A percentile compares a stretch with the other conserved stretches of the same genome.
Conservation (phyloP, 1,284 basidiomycete species). For the Heterobasidion annosum region DNA sequence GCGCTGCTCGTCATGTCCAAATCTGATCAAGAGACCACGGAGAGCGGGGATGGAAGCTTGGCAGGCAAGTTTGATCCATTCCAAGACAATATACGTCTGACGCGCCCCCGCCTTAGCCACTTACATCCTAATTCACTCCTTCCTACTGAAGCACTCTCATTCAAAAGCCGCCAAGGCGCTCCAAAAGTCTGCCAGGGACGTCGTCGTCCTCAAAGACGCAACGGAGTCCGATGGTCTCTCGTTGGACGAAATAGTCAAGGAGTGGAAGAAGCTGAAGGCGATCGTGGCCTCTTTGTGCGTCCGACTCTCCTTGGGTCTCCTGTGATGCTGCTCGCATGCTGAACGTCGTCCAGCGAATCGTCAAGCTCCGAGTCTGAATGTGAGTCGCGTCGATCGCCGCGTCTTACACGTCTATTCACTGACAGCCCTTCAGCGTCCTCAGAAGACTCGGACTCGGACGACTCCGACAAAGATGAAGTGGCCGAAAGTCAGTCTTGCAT, state of each 20-base stretch:
- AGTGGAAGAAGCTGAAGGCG: conserved; percentile 41
- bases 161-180: conserved; percentile 51
- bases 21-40: neutral
- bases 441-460: conserved; percentile 4
- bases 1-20: neutral
- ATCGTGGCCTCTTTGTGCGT: conserved; percentile 6
- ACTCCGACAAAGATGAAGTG: neutral
- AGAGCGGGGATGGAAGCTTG: conserved; percentile 4
- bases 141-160: conserved; percentile 54
- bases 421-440: conserved; percentile 1
- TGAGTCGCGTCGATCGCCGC: conserved; percentile 14
- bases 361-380: conserved; percentile 18
- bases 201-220: conserved; percentile 48
- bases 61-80: conserved; percentile 13
- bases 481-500: too few relatives aligned
- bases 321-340: neutral
- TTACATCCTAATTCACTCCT: conserved; percentile 66
- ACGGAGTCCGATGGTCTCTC: conserved; percentile 32
- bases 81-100: neutral
- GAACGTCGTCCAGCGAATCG: conserved; percentile 3
- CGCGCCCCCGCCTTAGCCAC: conserved; percentile 36
- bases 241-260: conserved; percentile 52
- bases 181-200: conserved; percentile 45
- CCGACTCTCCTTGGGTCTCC: neutral
- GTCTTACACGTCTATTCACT: neutral